Evolutionary conservation across 2,329 filamentous ascomycete species (phyloP).

Genomic region (Fusarium palustre): DNA sequence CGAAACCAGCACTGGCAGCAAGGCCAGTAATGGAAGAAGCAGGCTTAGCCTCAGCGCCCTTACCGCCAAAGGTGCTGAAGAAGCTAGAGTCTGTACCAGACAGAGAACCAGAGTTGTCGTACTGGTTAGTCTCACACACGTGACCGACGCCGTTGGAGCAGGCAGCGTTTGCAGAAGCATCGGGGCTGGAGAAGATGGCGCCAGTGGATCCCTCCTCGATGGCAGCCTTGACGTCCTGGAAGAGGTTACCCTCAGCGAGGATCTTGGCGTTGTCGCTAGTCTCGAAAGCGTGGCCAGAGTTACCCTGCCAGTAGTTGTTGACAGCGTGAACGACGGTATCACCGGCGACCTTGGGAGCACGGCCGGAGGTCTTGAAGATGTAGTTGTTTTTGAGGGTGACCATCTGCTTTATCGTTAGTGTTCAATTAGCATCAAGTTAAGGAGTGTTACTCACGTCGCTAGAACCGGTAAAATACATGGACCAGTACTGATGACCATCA

Average conservation of each 20-base stretch:
- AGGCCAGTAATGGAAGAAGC: constrained; percentile 52
- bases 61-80: constrained; percentile 62
- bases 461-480: constrained; percentile 66
- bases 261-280: constrained; percentile 56
- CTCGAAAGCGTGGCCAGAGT: constrained; percentile 68
- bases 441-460: constrained; percentile 53
- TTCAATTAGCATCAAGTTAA: accelerated
- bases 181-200: constrained; percentile 50
- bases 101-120: constrained; percentile 56
- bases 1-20: constrained; percentile 58
- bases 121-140: constrained; percentile 63
- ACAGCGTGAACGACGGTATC: constrained; percentile 68
- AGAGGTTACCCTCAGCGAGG: constrained; percentile 68
- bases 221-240: constrained; percentile 63
- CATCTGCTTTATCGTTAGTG: constrained; percentile 9
- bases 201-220: constrained; percentile 52
- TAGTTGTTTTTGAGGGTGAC: constrained; percentile 72
- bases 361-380: constrained; percentile 68
- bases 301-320: constrained; percentile 71
- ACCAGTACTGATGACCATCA: constrained; percentile 70
- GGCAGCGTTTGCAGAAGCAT: constrained; percentile 51
- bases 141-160: constrained; percentile 61
- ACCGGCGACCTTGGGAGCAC: constrained; percentile 67
- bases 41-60: constrained; percentile 60
- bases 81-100: constrained; percentile 59